phyloP scores from a whole-genome alignment of 2,329 filamentous ascomycete species.

The Penicillium sp. region DNA sequence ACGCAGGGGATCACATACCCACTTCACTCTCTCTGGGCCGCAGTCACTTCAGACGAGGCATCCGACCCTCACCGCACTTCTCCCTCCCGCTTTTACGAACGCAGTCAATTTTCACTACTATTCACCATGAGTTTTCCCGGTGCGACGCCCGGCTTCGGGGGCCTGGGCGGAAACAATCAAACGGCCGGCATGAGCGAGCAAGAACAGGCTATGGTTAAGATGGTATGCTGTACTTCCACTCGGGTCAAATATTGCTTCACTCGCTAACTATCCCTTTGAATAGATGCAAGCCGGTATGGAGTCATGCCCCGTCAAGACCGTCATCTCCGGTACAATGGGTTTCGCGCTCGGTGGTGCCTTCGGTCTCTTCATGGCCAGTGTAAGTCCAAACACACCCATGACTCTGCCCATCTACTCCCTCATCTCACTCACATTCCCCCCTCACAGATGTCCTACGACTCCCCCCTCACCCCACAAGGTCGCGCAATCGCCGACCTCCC shows the following conservation, averaged over 20 bases:
- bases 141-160: slow-evolving; percentile 35
- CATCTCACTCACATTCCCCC: not conserved
- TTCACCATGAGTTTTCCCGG: slow-evolving; percentile 41
- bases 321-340: slow-evolving; percentile 87
- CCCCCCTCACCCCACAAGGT: slow-evolving; percentile 68
- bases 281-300: slow-evolving; percentile 87
- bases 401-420: not conserved
- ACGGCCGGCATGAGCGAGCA: slow-evolving; percentile 49
- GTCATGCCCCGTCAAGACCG: slow-evolving; percentile 85
- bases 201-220: slow-evolving; percentile 52
- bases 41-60: not conserved
- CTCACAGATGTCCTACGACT: slow-evolving; percentile 93
- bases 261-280: not conserved
- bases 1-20: slow-evolving; percentile 4
- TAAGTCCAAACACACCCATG: slow-evolving; percentile 51
- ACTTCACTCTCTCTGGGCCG: not conserved
- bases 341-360: slow-evolving; percentile 93
- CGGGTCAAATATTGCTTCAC: not conserved
- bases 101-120: not conserved
- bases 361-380: slow-evolving; percentile 96
- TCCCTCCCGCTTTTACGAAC: not conserved
- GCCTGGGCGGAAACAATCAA: slow-evolving; percentile 27
- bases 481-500: slow-evolving; percentile 67
- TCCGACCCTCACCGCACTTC: not conserved
- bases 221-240: slow-evolving; percentile 33